These are phyloP conservation scores for Penicillium silybi DNA, from an alignment of 495 filamentous ascomycete species.

Conservation along the genomic window DNA sequence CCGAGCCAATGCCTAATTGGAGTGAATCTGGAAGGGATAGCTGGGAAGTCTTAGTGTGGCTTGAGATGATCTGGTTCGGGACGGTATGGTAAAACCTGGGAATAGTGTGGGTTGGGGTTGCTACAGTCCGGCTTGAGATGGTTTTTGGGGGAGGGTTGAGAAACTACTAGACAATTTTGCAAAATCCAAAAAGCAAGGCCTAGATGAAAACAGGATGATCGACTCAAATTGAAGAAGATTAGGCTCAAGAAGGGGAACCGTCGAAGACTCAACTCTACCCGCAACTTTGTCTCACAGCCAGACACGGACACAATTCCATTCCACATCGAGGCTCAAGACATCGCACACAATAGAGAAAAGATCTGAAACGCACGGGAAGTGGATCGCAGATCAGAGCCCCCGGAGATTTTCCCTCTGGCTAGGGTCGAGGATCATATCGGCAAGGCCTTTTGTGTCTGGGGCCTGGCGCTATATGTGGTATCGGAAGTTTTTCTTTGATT, in stretches of 20 bases:
- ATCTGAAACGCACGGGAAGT: constrained; percentile 27
- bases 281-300: constrained; percentile 4
- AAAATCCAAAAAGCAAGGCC: background rate
- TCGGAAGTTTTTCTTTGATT: background rate
- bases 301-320: constrained; percentile 1
- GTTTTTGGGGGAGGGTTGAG: background rate
- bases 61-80: constrained; percentile 17
- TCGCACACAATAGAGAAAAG: constrained; percentile 11
- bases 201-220: background rate
- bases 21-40: background rate
- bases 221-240: background rate
- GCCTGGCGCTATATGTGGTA: background rate
- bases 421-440: constrained; percentile 20
- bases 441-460: constrained; percentile 3
- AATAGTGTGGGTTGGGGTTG: constrained; percentile 6
- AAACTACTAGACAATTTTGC: background rate
- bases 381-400: constrained; percentile 10
- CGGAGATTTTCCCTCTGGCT: constrained; percentile 20
- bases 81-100: background rate
- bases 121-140: constrained; percentile 7
- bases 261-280: background rate
- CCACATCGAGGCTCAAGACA: constrained; percentile 17
- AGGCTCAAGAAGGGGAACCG: background rate
- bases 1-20: constrained; percentile 6
- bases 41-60: background rate